Evolutionary conservation across 2,329 filamentous ascomycete genomes (phyloP).

Genomic region (Lachnellula arida): DNA sequence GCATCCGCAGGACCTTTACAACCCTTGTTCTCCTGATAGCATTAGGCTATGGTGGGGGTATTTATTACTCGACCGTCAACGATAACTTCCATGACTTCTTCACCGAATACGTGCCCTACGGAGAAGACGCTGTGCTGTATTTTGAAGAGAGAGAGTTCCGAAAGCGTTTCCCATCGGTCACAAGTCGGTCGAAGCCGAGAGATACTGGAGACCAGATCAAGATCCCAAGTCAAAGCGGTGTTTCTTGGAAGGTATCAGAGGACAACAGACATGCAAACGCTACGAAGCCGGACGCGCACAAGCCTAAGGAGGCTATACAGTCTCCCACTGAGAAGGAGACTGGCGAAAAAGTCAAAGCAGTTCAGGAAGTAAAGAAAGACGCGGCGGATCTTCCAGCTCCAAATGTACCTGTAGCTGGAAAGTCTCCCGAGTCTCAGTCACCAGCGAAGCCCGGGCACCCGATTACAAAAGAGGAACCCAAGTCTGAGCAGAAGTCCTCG

Average conservation of each 20-base stretch:
- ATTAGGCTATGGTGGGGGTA: slow-evolving; percentile 77
- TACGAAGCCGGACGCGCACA: slow-evolving; percentile 21
- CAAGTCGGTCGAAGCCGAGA: slow-evolving; percentile 30
- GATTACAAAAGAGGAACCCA: slow-evolving; percentile 5
- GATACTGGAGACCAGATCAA: slow-evolving; percentile 68
- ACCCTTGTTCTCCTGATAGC: slow-evolving; percentile 72
- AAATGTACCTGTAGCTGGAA: slow-evolving; percentile 11
- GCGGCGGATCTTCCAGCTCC: slow-evolving; percentile 22
- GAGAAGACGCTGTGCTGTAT: slow-evolving; percentile 90
- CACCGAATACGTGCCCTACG: slow-evolving; percentile 92
- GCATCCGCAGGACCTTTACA: slow-evolving; percentile 71
- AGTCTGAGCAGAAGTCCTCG: background rate
- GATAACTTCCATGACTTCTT: slow-evolving; percentile 99
- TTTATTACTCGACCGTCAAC: slow-evolving; percentile 88
- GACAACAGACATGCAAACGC: slow-evolving; percentile 60
- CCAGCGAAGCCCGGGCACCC: slow-evolving; percentile 17
- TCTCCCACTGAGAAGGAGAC: slow-evolving; percentile 26
- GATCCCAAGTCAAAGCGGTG: slow-evolving; percentile 79
- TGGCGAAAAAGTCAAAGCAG: slow-evolving; percentile 29
- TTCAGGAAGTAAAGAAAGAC: slow-evolving; percentile 34
- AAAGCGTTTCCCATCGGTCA: slow-evolving; percentile 67
- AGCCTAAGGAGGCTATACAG: slow-evolving; percentile 27
- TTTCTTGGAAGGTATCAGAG: slow-evolving; percentile 73
- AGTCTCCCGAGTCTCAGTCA: slow-evolving; percentile 22
- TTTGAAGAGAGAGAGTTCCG: slow-evolving; percentile 93